Evolutionary conservation across 2,329 filamentous ascomycete genomes (phyloP).

Genomic region (Cercospora zeina): DNA sequence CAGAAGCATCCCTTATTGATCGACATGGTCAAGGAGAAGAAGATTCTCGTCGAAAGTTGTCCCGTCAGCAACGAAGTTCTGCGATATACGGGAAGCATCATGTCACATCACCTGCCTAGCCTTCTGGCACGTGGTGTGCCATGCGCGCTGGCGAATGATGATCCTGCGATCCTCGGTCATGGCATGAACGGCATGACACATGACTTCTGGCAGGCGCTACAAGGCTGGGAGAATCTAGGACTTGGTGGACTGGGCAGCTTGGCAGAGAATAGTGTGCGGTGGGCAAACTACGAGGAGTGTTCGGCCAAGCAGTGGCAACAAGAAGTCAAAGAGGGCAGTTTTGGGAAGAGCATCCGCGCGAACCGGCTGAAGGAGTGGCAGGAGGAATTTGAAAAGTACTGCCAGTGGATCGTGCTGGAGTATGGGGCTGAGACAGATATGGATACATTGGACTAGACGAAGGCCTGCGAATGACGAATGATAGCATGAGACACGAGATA

Average conservation of each 20-base stretch:
- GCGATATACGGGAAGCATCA: constrained; percentile 72
- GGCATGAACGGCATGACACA: constrained; percentile 80
- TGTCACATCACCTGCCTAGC: constrained; percentile 77
- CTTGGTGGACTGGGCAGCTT: constrained; percentile 81
- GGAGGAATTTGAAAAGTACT: constrained; percentile 83
- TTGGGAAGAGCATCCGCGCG: constrained; percentile 70
- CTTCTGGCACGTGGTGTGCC: constrained; percentile 80
- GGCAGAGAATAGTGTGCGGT: constrained; percentile 89
- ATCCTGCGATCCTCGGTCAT: constrained; percentile 84
- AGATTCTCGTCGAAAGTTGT: constrained; percentile 85
- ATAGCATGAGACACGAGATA: background rate
- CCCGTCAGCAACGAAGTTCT: constrained; percentile 89
- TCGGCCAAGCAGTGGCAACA: constrained; percentile 67
- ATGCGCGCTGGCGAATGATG: constrained; percentile 85
- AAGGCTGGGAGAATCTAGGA: constrained; percentile 89
- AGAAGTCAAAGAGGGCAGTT: constrained; percentile 70
- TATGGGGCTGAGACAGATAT: constrained; percentile 46
- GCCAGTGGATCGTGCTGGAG: constrained; percentile 82
- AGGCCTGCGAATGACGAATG: background rate
- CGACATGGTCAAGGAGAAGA: constrained; percentile 83
- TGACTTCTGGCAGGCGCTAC: constrained; percentile 91
- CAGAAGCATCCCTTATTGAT: constrained; percentile 89
- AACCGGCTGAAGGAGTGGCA: constrained; percentile 75
- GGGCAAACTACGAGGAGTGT: constrained; percentile 85
- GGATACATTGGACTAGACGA: constrained; percentile 31